Percentiles rank a stretch among this genome's conserved stretches.
phyloP scores from a whole-genome alignment of 139 green algal species.

The Picochlorum sp. region DNA sequence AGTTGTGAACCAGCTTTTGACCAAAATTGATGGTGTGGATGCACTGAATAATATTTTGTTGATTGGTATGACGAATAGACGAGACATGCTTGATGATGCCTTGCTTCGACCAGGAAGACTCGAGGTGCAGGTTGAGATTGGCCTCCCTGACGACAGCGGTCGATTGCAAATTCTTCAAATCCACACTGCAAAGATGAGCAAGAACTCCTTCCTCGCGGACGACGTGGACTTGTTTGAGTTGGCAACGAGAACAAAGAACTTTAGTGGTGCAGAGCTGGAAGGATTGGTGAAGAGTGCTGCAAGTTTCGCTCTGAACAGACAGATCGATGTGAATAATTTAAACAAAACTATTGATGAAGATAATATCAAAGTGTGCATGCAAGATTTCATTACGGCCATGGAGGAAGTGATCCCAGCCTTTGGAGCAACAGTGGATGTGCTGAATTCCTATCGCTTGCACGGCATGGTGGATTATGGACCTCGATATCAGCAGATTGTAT shows the following conservation, averaged over 20 bases:
- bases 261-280: constrained; percentile 91
- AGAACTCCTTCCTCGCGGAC: constrained; percentile 78
- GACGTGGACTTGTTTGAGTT: constrained; percentile 85
- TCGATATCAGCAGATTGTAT: constrained; percentile 67
- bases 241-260: constrained; percentile 85
- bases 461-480: constrained; percentile 83
- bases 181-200: constrained; percentile 72
- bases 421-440: constrained; percentile 71
- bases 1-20: constrained; percentile 98
- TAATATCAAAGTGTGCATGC: constrained; percentile 85
- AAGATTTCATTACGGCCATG: constrained; percentile 84
- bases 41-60: constrained; percentile 99
- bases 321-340: constrained; percentile 86
- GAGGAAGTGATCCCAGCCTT: constrained; percentile 94
- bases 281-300: constrained; percentile 88
- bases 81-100: constrained; percentile 98
- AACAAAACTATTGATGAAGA: constrained; percentile 85
- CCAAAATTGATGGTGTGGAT: constrained; percentile 98
- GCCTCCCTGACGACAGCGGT: constrained; percentile 86
- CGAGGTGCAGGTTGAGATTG: constrained; percentile 96
- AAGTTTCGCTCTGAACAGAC: constrained; percentile 88
- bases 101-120: constrained; percentile 89
- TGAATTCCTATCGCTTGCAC: constrained; percentile 75
- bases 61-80: constrained; percentile 90
- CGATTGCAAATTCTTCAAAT: constrained; percentile 91